Percentiles rank a stretch among this genome's conserved stretches.
These are phyloP conservation scores for Tetraselmis chui DNA, from an alignment of 139 green algal genomes.

Conservation along the genomic window DNA sequence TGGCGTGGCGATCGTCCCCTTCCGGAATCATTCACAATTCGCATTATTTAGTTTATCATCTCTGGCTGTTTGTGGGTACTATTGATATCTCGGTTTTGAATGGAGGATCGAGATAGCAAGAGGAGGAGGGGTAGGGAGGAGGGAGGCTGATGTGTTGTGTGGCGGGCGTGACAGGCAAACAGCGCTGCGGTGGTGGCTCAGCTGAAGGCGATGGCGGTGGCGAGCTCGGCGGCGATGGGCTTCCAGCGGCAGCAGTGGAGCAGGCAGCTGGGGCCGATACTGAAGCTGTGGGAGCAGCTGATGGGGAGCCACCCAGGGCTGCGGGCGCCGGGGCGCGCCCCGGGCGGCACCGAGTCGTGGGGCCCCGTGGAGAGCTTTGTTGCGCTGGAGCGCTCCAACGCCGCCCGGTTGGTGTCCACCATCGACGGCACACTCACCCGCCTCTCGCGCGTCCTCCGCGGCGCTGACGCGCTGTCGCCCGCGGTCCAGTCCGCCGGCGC, in stretches of 20 bases:
- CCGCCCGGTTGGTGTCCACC: conserved; percentile 24
- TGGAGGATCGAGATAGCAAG: no score
- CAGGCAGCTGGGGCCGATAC: conserved; percentile 44
- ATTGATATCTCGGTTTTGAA: no score
- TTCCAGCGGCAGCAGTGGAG: conserved; percentile 47
- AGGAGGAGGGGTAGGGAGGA: no score
- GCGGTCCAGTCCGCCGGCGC: conserved; percentile 27
- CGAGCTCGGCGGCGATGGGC: conserved; percentile 1
- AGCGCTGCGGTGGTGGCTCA: conserved; percentile 21
- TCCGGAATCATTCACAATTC: no score
- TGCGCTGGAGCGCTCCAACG: conserved; percentile 36
- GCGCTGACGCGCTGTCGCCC: conserved; percentile 27
- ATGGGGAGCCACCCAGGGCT: conserved; percentile 3
- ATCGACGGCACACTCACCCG: conserved; percentile 32
- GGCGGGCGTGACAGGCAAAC: conserved; percentile 5
- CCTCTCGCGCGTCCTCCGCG: conserved; percentile 36
- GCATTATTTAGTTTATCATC: no score
- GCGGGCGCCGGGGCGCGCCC: neutral
- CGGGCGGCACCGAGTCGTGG: neutral
- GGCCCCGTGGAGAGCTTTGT: conserved; percentile 51
- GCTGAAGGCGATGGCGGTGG: conserved; percentile 20
- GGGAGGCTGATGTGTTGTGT: no score
- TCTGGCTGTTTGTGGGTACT: no score
- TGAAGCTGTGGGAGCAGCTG: conserved; percentile 50
- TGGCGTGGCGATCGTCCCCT: no score